Percentiles rank a stretch among this genome's conserved stretches.
These are phyloP conservation scores for Xylaria longipes DNA, from an alignment of 495 filamentous ascomycete species.

Conservation along the genomic window DNA sequence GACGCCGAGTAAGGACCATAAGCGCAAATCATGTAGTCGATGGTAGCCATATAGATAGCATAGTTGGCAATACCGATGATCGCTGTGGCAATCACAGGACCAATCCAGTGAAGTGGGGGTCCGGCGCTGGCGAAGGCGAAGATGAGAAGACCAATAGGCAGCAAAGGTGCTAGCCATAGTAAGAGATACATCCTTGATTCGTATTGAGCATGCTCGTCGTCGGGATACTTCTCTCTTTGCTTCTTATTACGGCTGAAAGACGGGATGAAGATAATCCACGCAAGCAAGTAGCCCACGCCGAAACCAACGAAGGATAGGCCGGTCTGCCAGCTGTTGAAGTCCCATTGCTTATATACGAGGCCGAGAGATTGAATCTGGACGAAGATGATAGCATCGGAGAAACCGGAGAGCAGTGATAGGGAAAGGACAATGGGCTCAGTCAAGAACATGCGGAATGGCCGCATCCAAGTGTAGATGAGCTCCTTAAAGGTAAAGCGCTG, in stretches of 20 bases:
- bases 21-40: constrained; percentile 84
- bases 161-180: constrained; percentile 70
- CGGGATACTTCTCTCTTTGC: constrained; percentile 57
- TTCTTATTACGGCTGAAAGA: constrained; percentile 65
- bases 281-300: constrained; percentile 68
- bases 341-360: constrained; percentile 70
- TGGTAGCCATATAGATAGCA: constrained; percentile 79
- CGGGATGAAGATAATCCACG: constrained; percentile 69
- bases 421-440: constrained; percentile 78
- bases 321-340: constrained; percentile 59
- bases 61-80: constrained; percentile 76
- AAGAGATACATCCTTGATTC: constrained; percentile 65
- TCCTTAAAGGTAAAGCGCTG: constrained; percentile 61
- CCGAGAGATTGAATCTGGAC: constrained; percentile 74
- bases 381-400: constrained; percentile 82
- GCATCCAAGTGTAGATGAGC: constrained; percentile 67
- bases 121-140: constrained; percentile 74
- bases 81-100: constrained; percentile 62
- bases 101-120: constrained; percentile 69
- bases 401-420: constrained; percentile 76
- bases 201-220: constrained; percentile 66
- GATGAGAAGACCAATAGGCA: constrained; percentile 72
- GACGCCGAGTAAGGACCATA: constrained; percentile 82
- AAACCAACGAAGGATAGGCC: constrained; percentile 72
- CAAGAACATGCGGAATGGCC: constrained; percentile 81